Evolutionary conservation across 2,329 filamentous ascomycete genomes (phyloP).

Genomic region (Westerdykella ornata): DNA sequence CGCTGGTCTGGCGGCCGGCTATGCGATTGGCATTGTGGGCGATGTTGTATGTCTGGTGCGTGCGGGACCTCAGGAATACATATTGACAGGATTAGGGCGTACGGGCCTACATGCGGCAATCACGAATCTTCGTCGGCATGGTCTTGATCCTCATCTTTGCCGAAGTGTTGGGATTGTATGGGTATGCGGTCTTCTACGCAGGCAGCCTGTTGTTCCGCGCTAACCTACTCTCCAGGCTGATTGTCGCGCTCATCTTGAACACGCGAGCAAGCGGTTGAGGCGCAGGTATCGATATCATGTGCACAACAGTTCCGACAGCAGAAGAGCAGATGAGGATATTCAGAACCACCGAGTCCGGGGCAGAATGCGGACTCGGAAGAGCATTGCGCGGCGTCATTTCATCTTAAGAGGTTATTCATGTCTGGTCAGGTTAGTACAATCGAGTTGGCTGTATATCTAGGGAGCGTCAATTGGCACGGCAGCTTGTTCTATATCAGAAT

Average conservation of each 20-base stretch:
- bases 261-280: conserved; percentile 63
- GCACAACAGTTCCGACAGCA: neutral
- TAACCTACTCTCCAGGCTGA: conserved; percentile 54
- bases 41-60: conserved; percentile 58
- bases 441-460: too few relatives aligned
- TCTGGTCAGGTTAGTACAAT: too few relatives aligned
- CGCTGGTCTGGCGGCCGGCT: conserved; percentile 37
- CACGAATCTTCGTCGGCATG: conserved; percentile 95
- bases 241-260: conserved; percentile 89
- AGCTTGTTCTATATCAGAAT: too few relatives aligned
- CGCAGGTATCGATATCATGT: neutral
- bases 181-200: conserved; percentile 51
- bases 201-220: neutral
- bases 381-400: too few relatives aligned
- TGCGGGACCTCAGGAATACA: neutral
- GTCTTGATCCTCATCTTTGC: conserved; percentile 97
- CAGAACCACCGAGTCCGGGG: too few relatives aligned
- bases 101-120: conserved; percentile 92
- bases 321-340: too few relatives aligned
- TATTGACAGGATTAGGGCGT: conserved; percentile 54
- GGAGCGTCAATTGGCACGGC: too few relatives aligned
- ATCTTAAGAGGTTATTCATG: too few relatives aligned
- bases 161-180: conserved; percentile 93
- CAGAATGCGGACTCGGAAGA: too few relatives aligned
- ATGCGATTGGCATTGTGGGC: conserved; percentile 87